Evolutionary conservation across 495 filamentous ascomycete genomes (phyloP), one percentile per base, ranked within the genome.

Genomic region (Margaritispora aquatica): DNA sequence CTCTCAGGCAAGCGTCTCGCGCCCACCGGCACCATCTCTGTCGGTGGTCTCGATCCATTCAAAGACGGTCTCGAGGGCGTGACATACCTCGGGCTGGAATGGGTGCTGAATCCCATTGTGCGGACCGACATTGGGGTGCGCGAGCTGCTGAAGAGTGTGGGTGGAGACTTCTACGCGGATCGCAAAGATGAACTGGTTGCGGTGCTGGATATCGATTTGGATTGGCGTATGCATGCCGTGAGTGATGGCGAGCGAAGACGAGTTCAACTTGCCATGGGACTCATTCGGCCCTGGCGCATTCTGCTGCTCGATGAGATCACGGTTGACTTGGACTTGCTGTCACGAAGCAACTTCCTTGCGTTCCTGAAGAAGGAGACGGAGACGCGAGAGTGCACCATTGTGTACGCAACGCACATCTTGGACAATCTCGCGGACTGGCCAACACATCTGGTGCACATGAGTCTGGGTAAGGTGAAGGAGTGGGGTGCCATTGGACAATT

Each of bases 31-130:
- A 86, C 83, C 22, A 84, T 99, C 65, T 70, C 72, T 57, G 84
- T 99, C 44, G 86, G 80, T 31, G 89, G 88, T 54, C 81, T 88
- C 26, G 95, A 97, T 74, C 94, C 94, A 8, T 97, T 99, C 82
- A 87, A 87, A 65, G 80, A 89, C 22, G 83, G 84, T 11, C 80
- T 96, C 0, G 88, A 95, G 72, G 94, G 92, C 49, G 93, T 99
- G 24, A 96, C 92, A 51, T 99, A 99, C 71, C 86, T 99, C 5
- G 94, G 94, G 0, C 82, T 95, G 0, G 94, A 99, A 75, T 99
- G 95, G 95, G 95, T 97, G 13, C 83, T 97, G n/a, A 97, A 97
- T 75, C 87, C 85, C 31, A 95, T 97, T 65, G 95, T 97, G 34
- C 85, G 95, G 27, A 94, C 88, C 17, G 94, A 99, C 72, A 96